A percentile compares a stretch with the other conserved stretches of the same genome.
Conservation (phyloP, 345 rosid species). For the Eutrema heterophyllum region DNA sequence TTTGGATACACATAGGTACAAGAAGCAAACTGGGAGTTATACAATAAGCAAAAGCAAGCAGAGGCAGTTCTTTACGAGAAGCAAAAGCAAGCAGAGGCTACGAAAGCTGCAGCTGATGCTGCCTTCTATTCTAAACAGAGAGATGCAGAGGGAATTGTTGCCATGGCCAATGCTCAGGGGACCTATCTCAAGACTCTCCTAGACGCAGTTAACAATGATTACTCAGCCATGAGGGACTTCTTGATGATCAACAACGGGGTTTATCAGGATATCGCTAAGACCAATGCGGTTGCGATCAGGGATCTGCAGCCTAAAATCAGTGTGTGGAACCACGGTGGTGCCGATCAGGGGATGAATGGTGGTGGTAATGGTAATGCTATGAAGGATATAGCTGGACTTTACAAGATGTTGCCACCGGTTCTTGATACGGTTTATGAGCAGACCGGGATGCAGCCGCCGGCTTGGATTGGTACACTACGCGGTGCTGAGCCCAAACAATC, state of each 20-base stretch:
- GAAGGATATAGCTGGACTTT: slow-evolving; percentile 68
- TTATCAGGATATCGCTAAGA: slow-evolving; percentile 57
- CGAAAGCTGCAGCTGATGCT: slow-evolving; percentile 55
- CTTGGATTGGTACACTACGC: slow-evolving; percentile 51
- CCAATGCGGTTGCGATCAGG: slow-evolving; percentile 52
- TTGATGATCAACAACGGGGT: slow-evolving; percentile 54
- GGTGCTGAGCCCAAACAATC: slow-evolving; percentile 18
- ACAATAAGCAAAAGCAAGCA: slow-evolving; percentile 58
- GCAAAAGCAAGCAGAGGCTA: slow-evolving; percentile 58
- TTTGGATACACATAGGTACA: slow-evolving; percentile 36
- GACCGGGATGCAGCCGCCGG: slow-evolving; percentile 75
- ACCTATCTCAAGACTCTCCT: slow-evolving; percentile 48
- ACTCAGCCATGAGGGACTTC: slow-evolving; percentile 50
- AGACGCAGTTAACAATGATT: slow-evolving; percentile 50
- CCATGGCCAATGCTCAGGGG: slow-evolving; percentile 60
- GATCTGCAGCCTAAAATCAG: slow-evolving; percentile 68
- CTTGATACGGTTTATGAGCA: slow-evolving; percentile 75
- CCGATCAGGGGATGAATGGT: slow-evolving; percentile 19
- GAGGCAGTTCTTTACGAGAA: slow-evolving; percentile 54
- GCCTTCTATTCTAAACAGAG: slow-evolving; percentile 49
- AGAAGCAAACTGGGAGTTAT: slow-evolving; percentile 66
- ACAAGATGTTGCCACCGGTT: slow-evolving; percentile 67
- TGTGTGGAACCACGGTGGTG: slow-evolving; percentile 52
- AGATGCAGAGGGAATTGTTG: slow-evolving; percentile 61
- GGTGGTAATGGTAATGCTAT: slow-evolving; percentile 25